Evolutionary conservation across 208 protist species (phyloP).

Genomic region (Crithidia fasciculata): DNA sequence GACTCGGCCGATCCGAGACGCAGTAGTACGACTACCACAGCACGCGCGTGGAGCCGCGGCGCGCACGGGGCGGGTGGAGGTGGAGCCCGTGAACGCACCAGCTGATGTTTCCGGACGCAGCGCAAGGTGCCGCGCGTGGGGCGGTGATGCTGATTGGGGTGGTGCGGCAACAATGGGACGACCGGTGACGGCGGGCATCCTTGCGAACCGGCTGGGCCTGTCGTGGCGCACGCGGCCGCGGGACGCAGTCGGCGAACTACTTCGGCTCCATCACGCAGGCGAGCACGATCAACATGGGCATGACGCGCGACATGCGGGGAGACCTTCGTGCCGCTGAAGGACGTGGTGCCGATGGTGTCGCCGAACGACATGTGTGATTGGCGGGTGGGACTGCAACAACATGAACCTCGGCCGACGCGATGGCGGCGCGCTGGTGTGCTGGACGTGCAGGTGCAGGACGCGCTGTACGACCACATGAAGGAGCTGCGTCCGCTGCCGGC

Average conservation of each 20-base stretch:
- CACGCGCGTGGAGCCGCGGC: slow-evolving; percentile 58
- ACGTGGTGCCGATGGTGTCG: slow-evolving; percentile 96
- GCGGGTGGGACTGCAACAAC: slow-evolving; percentile 98
- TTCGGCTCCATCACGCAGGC: slow-evolving; percentile 97
- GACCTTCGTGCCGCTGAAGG: slow-evolving; percentile 93
- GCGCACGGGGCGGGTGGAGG: slow-evolving; percentile 50
- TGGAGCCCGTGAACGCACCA: slow-evolving; percentile 69
- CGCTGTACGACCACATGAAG: slow-evolving; percentile 86
- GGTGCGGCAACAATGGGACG: slow-evolving; percentile 99
- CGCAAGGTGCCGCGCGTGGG: slow-evolving; percentile 86
- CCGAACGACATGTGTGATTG: slow-evolving; percentile 97
- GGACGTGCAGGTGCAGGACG: slow-evolving; percentile 93
- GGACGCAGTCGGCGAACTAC: slow-evolving; percentile 95
- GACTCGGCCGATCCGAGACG: slow-evolving; percentile 78
- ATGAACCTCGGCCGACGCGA: slow-evolving; percentile 95
- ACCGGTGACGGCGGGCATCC: slow-evolving; percentile 96
- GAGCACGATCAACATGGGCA: slow-evolving; percentile 95
- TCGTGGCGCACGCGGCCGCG: slow-evolving; percentile 94
- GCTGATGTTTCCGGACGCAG: slow-evolving; percentile 92
- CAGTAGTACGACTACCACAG: slow-evolving; percentile 88
- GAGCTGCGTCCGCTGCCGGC: slow-evolving; percentile 94
- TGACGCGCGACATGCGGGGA: slow-evolving; percentile 90
- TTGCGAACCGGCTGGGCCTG: slow-evolving; percentile 95
- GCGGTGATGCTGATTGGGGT: slow-evolving; percentile 97
- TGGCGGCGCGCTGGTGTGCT: slow-evolving; percentile 96